Conservation (phyloP, 257 asterid genomes). For the Salvia miltiorrhiza region DNA sequence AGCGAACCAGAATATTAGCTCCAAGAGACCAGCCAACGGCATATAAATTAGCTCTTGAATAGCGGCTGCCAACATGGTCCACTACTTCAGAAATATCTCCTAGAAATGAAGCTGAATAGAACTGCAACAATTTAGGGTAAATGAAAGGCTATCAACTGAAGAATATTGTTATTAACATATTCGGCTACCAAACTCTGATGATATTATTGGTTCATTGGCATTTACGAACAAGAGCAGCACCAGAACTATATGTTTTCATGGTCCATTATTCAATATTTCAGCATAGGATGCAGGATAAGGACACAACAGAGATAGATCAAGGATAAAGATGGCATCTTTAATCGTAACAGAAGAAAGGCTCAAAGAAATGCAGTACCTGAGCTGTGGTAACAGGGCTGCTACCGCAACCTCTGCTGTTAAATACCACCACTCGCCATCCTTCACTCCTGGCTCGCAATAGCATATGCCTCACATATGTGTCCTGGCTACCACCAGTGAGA, state of each 20-base stretch:
- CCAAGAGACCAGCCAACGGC: constrained; percentile 98
- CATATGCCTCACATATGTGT: constrained; percentile 90
- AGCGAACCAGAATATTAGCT: constrained; percentile 92
- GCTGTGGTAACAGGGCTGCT: constrained; percentile 87
- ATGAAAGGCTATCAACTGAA: not conserved
- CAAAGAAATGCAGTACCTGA: constrained; percentile 51
- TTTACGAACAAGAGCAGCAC: not conserved
- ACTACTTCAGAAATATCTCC: constrained; percentile 89
- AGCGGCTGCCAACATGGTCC: constrained; percentile 56
- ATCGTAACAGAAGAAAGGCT: not conserved
- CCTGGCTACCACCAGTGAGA: constrained; percentile 90
- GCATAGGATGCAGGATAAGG: not conserved
- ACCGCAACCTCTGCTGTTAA: constrained; percentile 95
- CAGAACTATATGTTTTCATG: not conserved
- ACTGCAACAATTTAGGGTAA: constrained; percentile 52
- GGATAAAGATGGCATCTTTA: not conserved
- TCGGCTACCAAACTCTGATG: not conserved
- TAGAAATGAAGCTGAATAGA: constrained; percentile 95
- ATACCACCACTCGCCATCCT: constrained; percentile 88
- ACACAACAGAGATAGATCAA: not conserved
- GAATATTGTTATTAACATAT: not conserved
- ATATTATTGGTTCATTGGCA: not conserved
- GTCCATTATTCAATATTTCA: not conserved
- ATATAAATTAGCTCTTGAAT: constrained; percentile 75
- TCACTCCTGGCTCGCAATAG: constrained; percentile 65